These are phyloP conservation scores for Solanum etuberosum DNA, from an alignment of 257 asterid genomes.

Conservation along the genomic window DNA sequence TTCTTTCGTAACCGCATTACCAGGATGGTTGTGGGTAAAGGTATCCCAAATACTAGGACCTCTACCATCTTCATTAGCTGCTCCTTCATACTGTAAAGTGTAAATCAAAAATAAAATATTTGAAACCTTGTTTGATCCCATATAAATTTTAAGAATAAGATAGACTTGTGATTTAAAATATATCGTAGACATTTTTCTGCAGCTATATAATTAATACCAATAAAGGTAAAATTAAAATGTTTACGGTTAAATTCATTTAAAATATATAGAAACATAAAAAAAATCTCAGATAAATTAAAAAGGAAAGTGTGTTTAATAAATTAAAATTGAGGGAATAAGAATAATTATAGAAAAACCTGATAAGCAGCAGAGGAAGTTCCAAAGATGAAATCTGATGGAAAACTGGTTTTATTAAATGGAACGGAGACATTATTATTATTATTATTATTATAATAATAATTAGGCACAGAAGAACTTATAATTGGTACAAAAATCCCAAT, in stretches of 20 bases:
- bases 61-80: conserved; percentile 14
- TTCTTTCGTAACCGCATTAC: not conserved
- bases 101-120: too few relatives aligned
- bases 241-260: too few relatives aligned
- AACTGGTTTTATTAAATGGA: conserved; percentile 5
- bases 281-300: not conserved
- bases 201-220: not conserved
- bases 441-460: not conserved
- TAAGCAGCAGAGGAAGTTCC: conserved; percentile 7
- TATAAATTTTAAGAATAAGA: not conserved
- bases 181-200: not conserved
- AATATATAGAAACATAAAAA: not conserved
- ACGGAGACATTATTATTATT: not conserved
- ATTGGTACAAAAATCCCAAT: not conserved
- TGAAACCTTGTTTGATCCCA: too few relatives aligned
- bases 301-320: not conserved
- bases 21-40: conserved; percentile 9
- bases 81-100: conserved; percentile 14
- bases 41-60: conserved; percentile 22
- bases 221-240: not conserved
- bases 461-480: not conserved
- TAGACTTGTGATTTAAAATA: not conserved
- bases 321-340: not conserved
- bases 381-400: conserved; percentile 2
- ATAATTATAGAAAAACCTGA: not conserved